These are phyloP conservation scores for Apiospora phragmitis DNA, from an alignment of 2,329 filamentous ascomycete species.

Conservation along the genomic window DNA sequence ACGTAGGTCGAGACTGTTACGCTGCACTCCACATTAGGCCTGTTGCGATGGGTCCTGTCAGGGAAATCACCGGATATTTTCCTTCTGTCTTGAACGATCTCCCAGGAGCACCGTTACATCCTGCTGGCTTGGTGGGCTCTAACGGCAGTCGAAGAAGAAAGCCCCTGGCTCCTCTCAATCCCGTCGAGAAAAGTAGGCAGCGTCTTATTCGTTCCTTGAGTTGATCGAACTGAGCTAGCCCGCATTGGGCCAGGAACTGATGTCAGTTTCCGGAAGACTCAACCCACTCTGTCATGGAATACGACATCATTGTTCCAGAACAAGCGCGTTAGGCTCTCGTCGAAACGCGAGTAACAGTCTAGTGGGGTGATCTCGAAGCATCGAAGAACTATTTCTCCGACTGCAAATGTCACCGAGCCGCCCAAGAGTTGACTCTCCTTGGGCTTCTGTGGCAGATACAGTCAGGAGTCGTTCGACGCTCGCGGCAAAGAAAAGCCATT, in stretches of 20 bases:
- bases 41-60: constrained; percentile 18
- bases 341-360: constrained; percentile 12
- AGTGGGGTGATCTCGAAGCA: constrained; percentile 10
- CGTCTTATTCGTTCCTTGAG: neutral
- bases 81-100: constrained; percentile 14
- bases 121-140: constrained; percentile 9
- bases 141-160: constrained; percentile 16
- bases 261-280: constrained; percentile 4
- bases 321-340: constrained; percentile 5
- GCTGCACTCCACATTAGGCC: constrained; percentile 16
- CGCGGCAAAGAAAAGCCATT: neutral
- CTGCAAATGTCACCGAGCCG: neutral
- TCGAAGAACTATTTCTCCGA: constrained; percentile 2
- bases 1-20: neutral
- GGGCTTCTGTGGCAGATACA: neutral
- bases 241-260: constrained; percentile 1
- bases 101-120: constrained; percentile 15
- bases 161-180: constrained; percentile 13
- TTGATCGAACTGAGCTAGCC: constrained; percentile 8
- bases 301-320: constrained; percentile 12
- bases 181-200: constrained; percentile 8
- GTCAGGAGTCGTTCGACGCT: neutral
- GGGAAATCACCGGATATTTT: constrained; percentile 18
- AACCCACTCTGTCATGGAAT: neutral
- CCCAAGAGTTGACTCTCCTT: neutral